Conservation (phyloP, 108 stramenopile genomes). For the Mayamaea pseudoterrestris region DNA sequence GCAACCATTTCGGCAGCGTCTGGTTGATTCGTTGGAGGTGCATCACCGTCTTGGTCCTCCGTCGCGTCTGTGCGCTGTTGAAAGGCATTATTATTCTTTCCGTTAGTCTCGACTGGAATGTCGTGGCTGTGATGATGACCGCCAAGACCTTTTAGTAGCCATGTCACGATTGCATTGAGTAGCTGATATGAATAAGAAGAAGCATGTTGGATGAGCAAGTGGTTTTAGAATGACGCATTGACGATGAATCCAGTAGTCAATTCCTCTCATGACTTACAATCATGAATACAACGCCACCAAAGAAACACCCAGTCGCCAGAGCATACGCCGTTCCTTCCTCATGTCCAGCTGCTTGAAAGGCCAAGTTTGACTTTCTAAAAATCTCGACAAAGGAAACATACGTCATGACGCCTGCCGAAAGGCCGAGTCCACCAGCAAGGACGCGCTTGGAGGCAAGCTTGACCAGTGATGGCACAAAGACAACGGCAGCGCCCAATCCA, state of each 20-base stretch:
- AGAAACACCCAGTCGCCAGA: conserved; percentile 45
- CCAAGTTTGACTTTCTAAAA: conserved; percentile 38
- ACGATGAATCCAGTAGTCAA: not conserved
- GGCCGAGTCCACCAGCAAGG: conserved; percentile 58
- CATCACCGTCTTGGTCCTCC: not conserved
- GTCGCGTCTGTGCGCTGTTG: not conserved
- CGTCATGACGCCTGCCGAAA: conserved; percentile 87
- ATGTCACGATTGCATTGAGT: conserved; percentile 2
- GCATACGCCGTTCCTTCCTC: conserved; percentile 27
- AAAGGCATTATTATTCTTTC: not conserved
- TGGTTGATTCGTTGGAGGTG: not conserved
- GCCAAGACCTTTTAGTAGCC: conserved; percentile 7
- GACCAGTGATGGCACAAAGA: conserved; percentile 55
- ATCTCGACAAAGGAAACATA: conserved; percentile 85
- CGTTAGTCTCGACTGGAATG: not conserved
- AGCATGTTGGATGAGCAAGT: not conserved
- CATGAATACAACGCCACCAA: conserved; percentile 47
- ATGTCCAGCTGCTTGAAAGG: conserved; percentile 25
- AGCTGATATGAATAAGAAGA: not conserved
- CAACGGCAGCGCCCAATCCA: conserved; percentile 56
- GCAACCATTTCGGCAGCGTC: not conserved
- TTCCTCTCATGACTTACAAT: conserved; percentile 17
- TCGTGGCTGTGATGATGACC: conserved; percentile 20
- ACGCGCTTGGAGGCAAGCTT: conserved; percentile 38
- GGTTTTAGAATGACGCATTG: not conserved